These are phyloP conservation scores for Cubamyces sp. DNA, from an alignment of 768 basidiomycete genomes.

Conservation along the genomic window DNA sequence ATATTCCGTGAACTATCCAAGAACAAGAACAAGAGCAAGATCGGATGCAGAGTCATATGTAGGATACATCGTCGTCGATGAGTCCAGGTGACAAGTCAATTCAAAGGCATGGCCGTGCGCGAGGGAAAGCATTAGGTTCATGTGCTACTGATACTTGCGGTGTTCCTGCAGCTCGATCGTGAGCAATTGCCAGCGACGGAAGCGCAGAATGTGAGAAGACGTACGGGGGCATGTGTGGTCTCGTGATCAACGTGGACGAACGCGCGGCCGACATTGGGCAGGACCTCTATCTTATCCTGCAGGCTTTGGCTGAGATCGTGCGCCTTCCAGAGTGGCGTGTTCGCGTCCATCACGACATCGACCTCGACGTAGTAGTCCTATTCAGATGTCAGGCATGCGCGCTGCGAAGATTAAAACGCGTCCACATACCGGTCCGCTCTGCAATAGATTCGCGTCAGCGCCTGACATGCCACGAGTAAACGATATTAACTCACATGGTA, in stretches of 20 bases:
- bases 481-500: conserved; percentile 68
- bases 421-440: conserved; percentile 73
- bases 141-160: conserved; percentile 40
- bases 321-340: conserved; percentile 87
- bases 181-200: background rate
- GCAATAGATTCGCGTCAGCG: conserved; percentile 8
- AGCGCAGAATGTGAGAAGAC: conserved; percentile 25
- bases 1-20: too few relatives aligned
- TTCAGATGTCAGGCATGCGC: background rate
- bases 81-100: background rate
- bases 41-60: background rate
- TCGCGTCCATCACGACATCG: conserved; percentile 90
- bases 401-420: background rate
- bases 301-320: conserved; percentile 84
- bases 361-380: conserved; percentile 91
- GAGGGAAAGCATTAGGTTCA: background rate
- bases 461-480: background rate
- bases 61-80: background rate
- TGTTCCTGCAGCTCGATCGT: conserved; percentile 42
- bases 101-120: background rate
- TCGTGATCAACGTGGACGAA: conserved; percentile 97
- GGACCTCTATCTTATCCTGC: conserved; percentile 86
- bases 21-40: too few relatives aligned
- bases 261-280: conserved; percentile 90
- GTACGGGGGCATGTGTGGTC: conserved; percentile 74